phyloP scores from a whole-genome alignment of 495 filamentous ascomycete species.

The Neurospora tetrasperma region DNA sequence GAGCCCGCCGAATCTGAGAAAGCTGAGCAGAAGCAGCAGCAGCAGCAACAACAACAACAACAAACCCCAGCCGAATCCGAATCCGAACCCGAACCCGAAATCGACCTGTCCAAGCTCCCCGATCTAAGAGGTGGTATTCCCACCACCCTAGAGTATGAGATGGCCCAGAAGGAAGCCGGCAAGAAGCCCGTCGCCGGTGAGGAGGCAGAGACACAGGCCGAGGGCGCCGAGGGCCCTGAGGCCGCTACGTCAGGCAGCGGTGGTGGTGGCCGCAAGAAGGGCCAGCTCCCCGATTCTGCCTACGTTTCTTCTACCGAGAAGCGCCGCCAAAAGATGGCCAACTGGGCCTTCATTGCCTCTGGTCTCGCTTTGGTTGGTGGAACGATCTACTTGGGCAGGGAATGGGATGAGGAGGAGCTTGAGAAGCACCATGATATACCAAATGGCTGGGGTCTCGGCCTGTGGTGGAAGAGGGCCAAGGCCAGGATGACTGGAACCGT shows the following conservation, averaged over 20 bases:
- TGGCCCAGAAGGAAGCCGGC: constrained; percentile 15
- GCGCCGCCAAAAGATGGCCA: constrained; percentile 58
- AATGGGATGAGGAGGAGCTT: constrained; percentile 69
- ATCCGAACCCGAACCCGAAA: constrained; percentile 20
- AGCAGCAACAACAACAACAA: background rate
- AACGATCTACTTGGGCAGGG: constrained; percentile 61
- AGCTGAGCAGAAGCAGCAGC: background rate
- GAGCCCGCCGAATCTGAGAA: background rate
- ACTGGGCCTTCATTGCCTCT: constrained; percentile 41
- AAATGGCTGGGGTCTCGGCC: constrained; percentile 46
- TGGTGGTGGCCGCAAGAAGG: constrained; percentile 33
- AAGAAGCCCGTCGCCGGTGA: background rate
- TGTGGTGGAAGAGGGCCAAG: constrained; percentile 69
- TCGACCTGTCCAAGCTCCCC: constrained; percentile 53
- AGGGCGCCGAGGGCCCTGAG: constrained; percentile 24
- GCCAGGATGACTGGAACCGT: constrained; percentile 64
- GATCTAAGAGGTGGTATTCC: constrained; percentile 88
- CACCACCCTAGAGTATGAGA: constrained; percentile 72
- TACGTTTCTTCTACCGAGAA: constrained; percentile 88
- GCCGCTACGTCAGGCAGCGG: constrained; percentile 36
- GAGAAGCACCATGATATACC: constrained; percentile 58
- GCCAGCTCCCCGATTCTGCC: constrained; percentile 66
- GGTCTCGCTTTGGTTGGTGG: constrained; percentile 26
- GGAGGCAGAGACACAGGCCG: background rate
- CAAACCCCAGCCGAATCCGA: constrained; percentile 11